Percentiles rank a stretch among this genome's conserved stretches.
Evolutionary conservation across 495 filamentous ascomycete genomes (phyloP).

Genomic region (Endocarpon pusillum): DNA sequence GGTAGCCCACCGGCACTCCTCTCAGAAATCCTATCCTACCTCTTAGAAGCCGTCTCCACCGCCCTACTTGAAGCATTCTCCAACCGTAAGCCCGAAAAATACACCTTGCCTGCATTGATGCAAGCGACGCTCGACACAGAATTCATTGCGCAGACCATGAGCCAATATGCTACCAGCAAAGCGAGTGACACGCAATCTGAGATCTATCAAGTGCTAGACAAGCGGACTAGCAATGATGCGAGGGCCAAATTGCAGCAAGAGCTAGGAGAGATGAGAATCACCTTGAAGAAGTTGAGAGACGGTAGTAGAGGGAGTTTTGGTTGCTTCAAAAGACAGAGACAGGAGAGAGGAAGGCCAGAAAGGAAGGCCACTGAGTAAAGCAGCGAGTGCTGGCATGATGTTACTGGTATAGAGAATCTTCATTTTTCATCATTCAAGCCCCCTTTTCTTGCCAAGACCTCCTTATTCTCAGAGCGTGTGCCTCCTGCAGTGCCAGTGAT

Average conservation of each 20-base stretch:
- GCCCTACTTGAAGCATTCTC: slow-evolving; percentile 58
- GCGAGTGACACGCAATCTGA: slow-evolving; percentile 62
- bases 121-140: slow-evolving; percentile 95
- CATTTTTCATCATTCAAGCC: too few species aligned
- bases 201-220: slow-evolving; percentile 79
- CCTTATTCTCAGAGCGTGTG: too few species aligned
- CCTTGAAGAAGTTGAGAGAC: slow-evolving; percentile 69
- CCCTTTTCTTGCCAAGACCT: too few species aligned
- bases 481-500: too few species aligned
- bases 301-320: slow-evolving; percentile 72
- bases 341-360: slow-evolving; percentile 1
- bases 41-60: slow-evolving; percentile 57
- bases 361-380: background rate
- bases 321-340: slow-evolving; percentile 45
- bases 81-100: slow-evolving; percentile 41
- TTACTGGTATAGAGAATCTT: too few species aligned
- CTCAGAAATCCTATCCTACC: slow-evolving; percentile 54
- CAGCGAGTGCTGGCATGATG: too few species aligned
- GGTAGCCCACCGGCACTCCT: slow-evolving; percentile 51
- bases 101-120: slow-evolving; percentile 68
- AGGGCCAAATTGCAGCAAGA: slow-evolving; percentile 63
- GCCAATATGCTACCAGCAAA: slow-evolving; percentile 69
- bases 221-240: slow-evolving; percentile 71
- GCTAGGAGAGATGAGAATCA: slow-evolving; percentile 69
- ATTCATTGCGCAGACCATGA: slow-evolving; percentile 86